Evolutionary conservation across 306 rosid species (phyloP), one percentile per base, ranked within the genome.

Genomic region (Casuarina equisetifolia): DNA sequence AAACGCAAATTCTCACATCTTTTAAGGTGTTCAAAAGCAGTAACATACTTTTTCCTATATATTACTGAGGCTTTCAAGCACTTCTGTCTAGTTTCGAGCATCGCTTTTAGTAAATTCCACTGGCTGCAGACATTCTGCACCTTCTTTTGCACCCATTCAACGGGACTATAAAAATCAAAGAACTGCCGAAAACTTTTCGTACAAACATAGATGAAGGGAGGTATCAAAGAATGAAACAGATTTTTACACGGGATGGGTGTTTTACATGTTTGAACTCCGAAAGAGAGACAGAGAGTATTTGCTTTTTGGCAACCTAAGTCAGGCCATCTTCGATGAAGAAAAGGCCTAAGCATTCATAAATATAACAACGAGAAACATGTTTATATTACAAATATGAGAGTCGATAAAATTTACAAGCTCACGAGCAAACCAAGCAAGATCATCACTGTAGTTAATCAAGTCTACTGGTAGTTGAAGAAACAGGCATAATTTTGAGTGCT

Each of bases 141-240:
- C 64, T 58, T 58, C 64, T 25, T 58, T 58, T 58, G 38, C 64
- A 58, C 20, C 13, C 64, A 25, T 25, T 58, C 64, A 58, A 58
- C 38, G 64, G 9, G 36, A n/a, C 38, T 1, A 25, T 25, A 58
- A 25, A 25, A 11, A 58, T 58, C 39, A 3, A 20, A 25, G 64
- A 58, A 32, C 25, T 64, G 17, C 4, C 48, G 16, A 6, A 11
- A 13, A 38, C 70, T 64, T 64, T 64, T 16, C 49, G 25, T 39
- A 64, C 32, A 64, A 4, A 11, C 42, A 58, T 20, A 9, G 64
- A 58, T 9, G 4, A 3, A 20, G 4, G 64, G 10, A 19, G 8
- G 62, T 2, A 16, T 6, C 0, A 6, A 0, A 55, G 62, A 55
- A 55, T 20, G 62, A 55, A 55, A n/a, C 62, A 5, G 62, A 55